Base-by-base conservation (phyloP, 148 eudicot species). In the Rhododendron mucronatum region DNA sequence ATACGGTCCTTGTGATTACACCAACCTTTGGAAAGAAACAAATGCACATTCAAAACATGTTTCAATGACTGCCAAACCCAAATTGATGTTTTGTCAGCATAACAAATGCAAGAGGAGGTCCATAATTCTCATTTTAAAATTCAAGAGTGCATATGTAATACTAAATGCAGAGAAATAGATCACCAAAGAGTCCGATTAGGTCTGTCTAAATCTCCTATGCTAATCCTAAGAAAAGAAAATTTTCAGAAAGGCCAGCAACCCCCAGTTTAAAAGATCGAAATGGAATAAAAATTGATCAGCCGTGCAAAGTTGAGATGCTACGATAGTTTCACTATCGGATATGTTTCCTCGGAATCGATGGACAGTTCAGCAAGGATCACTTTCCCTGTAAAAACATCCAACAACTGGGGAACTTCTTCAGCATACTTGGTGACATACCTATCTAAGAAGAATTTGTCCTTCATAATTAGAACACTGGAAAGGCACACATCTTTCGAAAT, bases 171-270 rank as follows among this genome's bases (percentile, higher is more conserved):
- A 51, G 55, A 51, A 51, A 51, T 13, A 51, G 55, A 51, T 41
- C 13, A 11, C 55, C 13, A 12, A 13, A 51, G 55, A 51, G 55
- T 51, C 55, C 55, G 15, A 51, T 51, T 12, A 12, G 55, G 16
- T 51, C 55, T 41, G 15, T 51, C 15, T 51, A 15, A 51, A 51
- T 51, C 15, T 39, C 82, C 78, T 50, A 85, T 57, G 82, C 87
- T 88, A 20, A 81, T 3, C 89, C 89, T 16, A 87, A 44, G 12
- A 81, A 84, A 21, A 50, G 48, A 85, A 88, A 80, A 88, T 82
- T 61, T 85, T 67, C 8, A 88, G 47, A 83, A 82, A 85, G 63
- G 89, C 87, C 87, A 45, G 9, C 55, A 88, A 76, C 85, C 78
- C 61, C 28, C 47, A 81, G 26, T 85, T 26, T 51, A 51, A 51